Percentiles rank a stretch among this genome's conserved stretches.
These are phyloP conservation scores for Kluyveromyces siamensis DNA, from an alignment of 805 yeast genomes.

Conservation along the genomic window DNA sequence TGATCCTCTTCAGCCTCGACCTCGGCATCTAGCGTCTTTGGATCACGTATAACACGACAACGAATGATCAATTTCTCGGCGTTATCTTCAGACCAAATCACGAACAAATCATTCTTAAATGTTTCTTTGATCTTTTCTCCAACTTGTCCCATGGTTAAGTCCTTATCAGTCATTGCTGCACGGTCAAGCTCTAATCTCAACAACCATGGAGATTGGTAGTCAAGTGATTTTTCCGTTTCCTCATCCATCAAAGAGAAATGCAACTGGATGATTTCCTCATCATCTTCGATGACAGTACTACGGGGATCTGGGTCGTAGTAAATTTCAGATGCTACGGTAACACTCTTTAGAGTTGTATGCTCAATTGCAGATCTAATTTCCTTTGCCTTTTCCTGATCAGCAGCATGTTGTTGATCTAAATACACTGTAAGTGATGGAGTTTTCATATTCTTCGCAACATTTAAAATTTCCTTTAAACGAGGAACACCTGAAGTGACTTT, in stretches of 20 bases:
- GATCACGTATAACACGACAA: constrained; percentile 97
- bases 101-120: constrained; percentile 91
- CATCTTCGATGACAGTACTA: constrained; percentile 93
- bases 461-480: constrained; percentile 93
- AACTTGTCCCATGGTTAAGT: constrained; percentile 95
- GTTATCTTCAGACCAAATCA: constrained; percentile 98
- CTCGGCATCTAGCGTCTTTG: constrained; percentile 86
- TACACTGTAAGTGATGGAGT: constrained; percentile 99
- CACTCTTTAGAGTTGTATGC: constrained; percentile 89
- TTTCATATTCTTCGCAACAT: constrained; percentile 96
- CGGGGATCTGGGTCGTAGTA: constrained; percentile 98
- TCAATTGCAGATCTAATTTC: constrained; percentile 94
- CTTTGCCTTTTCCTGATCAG: constrained; percentile 90
- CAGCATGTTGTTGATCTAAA: constrained; percentile 67
- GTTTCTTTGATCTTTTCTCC: constrained; percentile 90
- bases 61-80: constrained; percentile 94
- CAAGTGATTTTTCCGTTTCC: constrained; percentile 86
- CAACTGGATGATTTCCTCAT: constrained; percentile 93
- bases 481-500: constrained; percentile 96
- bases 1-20: constrained; percentile 96
- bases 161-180: constrained; percentile 97
- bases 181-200: constrained; percentile 94
- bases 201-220: constrained; percentile 96
- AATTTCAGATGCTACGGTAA: constrained; percentile 95
- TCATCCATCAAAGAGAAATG: constrained; percentile 97